Evolutionary conservation across 805 yeast species (phyloP).

Genomic region (Kluyveromyces siamensis): DNA sequence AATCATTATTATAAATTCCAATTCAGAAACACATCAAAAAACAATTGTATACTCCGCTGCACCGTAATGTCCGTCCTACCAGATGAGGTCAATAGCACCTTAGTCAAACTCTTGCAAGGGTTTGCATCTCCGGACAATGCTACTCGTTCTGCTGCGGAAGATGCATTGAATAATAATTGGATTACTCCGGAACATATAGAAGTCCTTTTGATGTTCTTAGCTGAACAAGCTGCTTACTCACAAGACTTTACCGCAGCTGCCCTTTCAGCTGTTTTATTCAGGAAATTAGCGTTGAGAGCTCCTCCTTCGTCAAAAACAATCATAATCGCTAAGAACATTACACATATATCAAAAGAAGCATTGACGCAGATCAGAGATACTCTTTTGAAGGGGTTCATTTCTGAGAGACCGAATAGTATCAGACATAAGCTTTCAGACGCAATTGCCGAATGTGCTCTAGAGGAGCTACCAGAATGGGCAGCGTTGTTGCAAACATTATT

Average conservation of each 20-base stretch:
- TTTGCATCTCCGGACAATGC: constrained; percentile 74
- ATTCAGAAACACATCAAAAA: too few relatives aligned
- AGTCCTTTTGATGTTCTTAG: constrained; percentile 62
- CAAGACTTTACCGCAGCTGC: constrained; percentile 52
- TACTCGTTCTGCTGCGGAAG: constrained; percentile 72
- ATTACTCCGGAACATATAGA: constrained; percentile 57
- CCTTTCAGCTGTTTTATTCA: constrained; percentile 78
- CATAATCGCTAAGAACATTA: constrained; percentile 71
- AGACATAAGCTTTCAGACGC: constrained; percentile 93
- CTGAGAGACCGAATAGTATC: constrained; percentile 61
- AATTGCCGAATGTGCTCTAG: constrained; percentile 82
- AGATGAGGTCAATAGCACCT: constrained; percentile 46
- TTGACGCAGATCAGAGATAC: constrained; percentile 53
- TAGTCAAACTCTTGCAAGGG: constrained; percentile 50
- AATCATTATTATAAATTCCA: not conserved
- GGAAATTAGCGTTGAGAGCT: constrained; percentile 74
- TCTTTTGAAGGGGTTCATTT: constrained; percentile 63
- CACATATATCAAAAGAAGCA: constrained; percentile 51
- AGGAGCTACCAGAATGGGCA: constrained; percentile 59
- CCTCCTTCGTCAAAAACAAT: constrained; percentile 51
- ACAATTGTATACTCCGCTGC: not conserved
- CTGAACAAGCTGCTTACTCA: constrained; percentile 66
- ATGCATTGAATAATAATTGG: constrained; percentile 68
- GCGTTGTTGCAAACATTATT: constrained; percentile 69
- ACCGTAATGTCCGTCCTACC: constrained; percentile 40